Percentiles rank a stretch among this genome's conserved stretches.
phyloP scores from a whole-genome alignment of 169 alveolate species.

The Cryptosporidium parvum region DNA sequence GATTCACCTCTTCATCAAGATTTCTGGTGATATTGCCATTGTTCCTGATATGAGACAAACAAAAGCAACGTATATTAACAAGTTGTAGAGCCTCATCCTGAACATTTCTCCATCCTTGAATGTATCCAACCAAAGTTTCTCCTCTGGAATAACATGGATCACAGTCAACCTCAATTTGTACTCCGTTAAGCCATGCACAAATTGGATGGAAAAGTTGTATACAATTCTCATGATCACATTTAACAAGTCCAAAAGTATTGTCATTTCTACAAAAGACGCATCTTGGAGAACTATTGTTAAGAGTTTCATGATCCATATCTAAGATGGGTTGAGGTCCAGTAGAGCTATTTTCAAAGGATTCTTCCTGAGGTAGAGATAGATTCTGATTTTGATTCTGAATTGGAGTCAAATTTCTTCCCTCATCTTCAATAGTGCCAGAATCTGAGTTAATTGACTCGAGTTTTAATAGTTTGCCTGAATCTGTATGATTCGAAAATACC shows the following conservation, averaged over 20 bases:
- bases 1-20: slow-evolving; percentile 21
- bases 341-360: background rate
- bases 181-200: slow-evolving; percentile 65
- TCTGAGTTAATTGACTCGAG: background rate
- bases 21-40: background rate
- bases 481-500: background rate
- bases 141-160: slow-evolving; percentile 56
- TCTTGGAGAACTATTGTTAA: background rate
- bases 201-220: slow-evolving; percentile 33
- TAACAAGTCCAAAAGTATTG: slow-evolving; percentile 43
- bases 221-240: slow-evolving; percentile 18
- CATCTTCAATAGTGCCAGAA: background rate
- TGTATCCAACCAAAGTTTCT: slow-evolving; percentile 13
- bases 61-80: slow-evolving; percentile 18
- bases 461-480: background rate
- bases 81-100: slow-evolving; percentile 32
- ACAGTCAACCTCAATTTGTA: slow-evolving; percentile 1
- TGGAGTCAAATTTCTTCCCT: background rate
- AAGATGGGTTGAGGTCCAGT: background rate
- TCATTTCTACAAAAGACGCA: slow-evolving; percentile 55
- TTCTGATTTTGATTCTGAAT: background rate
- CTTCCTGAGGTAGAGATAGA: background rate
- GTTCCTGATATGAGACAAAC: slow-evolving; percentile 12
- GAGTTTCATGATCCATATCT: background rate
- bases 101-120: slow-evolving; percentile 28